A percentile compares a stretch with the other conserved stretches of the same genome.
Conservation (phyloP, 805 yeast species). For the Hanseniaspora hatyaiensis region DNA sequence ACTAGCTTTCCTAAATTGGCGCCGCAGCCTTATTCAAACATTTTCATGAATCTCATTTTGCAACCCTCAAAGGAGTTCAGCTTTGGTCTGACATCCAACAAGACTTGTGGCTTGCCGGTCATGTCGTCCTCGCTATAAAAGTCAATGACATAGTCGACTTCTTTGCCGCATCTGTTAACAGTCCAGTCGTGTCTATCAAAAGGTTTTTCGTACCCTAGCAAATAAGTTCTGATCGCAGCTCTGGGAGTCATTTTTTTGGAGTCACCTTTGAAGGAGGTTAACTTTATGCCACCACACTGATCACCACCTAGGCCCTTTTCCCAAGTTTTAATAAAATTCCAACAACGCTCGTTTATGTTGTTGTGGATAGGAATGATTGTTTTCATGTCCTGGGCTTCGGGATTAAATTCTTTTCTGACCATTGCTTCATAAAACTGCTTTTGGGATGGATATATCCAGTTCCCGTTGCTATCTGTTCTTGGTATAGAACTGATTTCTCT, state of each 20-base stretch:
- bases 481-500: conserved; percentile 77
- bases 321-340: conserved; percentile 79
- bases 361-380: conserved; percentile 90
- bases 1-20: no score
- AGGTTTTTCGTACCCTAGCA: conserved; percentile 64
- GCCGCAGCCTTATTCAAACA: no score
- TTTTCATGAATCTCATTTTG: conserved; percentile 50
- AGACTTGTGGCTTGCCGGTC: conserved; percentile 47
- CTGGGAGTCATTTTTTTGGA: conserved; percentile 76
- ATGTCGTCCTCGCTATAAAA: conserved; percentile 42
- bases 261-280: conserved; percentile 83
- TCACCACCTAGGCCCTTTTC: conserved; percentile 50
- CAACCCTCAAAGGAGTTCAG: conserved; percentile 71
- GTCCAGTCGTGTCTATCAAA: conserved; percentile 97
- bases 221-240: conserved; percentile 53
- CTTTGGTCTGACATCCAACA: conserved; percentile 86
- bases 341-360: conserved; percentile 83
- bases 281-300: conserved; percentile 70
- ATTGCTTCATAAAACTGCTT: conserved; percentile 90
- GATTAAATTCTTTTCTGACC: conserved; percentile 82
- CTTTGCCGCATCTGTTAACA: conserved; percentile 70
- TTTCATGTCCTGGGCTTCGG: conserved; percentile 70
- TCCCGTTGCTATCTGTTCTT: conserved; percentile 49
- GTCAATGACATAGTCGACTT: conserved; percentile 84
- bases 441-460: conserved; percentile 95